Base-by-base conservation (phyloP, 768 basidiomycete genomes). In the Russula emetica region DNA sequence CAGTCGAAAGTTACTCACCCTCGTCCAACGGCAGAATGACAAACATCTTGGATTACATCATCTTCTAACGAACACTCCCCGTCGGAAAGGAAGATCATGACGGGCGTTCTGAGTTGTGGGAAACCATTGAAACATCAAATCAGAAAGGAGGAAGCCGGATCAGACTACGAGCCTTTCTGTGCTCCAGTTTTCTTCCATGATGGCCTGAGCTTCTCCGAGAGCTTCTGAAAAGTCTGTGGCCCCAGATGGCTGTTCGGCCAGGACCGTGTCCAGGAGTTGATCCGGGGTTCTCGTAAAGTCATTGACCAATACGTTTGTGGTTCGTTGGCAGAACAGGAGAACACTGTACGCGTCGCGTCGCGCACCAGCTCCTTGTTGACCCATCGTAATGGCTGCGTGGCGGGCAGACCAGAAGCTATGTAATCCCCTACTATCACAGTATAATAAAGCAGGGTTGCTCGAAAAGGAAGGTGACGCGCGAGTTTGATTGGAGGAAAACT, bases 331-430 rank as follows among this genome's bases (percentile, higher is more conserved):
- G 64, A 85, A 85, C 20, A 83, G 67, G 22, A 84, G 58, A 55
- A 86, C 75, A 7, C 81, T 84, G 64, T 87, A 87, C 1, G 85
- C 76, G 61, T 86, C 85, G 36, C 77, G 72, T 28, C 82, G 77
- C 9, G 55, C 58, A 0, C 67, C 70, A 16, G 70, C 70, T 8
- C 58, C 71, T 50, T 73, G 72, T 30, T 49, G 62, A 3, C 57
- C 70, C 40, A 62, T 49, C 11, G 59, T 69, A n/a, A 77, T 55
- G 2, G 79, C 78, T 18, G 76, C 72, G 16, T 77, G 74, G 5
- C 85, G 78, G 0, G 85, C 78, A 16, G 72, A 64, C 85, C 85
- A 87, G 70, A 86, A 86, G 20, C 75, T 74, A 58, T 83, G 70
- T 10, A 86, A 67, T n/a, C n/a, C n/a, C n/a, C n/a, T n/a, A n/a